phyloP scores from a whole-genome alignment of 1,284 basidiomycete genomes.

The Fistulina hepatica region DNA sequence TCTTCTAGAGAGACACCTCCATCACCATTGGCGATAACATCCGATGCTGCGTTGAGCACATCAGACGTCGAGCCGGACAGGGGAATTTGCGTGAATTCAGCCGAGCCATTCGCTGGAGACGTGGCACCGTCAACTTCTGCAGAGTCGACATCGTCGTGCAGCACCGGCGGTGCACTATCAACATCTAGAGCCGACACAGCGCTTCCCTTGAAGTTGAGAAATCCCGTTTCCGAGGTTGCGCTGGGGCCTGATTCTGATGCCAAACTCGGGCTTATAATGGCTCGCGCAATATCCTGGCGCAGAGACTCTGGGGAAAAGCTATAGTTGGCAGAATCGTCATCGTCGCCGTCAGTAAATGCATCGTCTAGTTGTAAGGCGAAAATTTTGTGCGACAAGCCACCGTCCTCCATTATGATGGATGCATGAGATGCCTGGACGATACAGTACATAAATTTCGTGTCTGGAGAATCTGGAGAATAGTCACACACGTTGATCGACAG shows the following conservation, averaged over 20 bases:
- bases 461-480: too few species aligned
- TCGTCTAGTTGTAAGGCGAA: neutral
- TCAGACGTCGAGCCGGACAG: constrained; percentile 21
- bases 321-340: constrained; percentile 27
- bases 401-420: too few species aligned
- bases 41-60: neutral
- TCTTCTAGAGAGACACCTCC: constrained; percentile 4
- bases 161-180: neutral
- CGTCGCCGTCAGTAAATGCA: neutral
- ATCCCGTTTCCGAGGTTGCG: neutral
- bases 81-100: constrained; percentile 35
- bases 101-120: constrained; percentile 18
- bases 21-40: neutral
- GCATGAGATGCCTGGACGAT: too few species aligned
- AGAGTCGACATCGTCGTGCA: neutral
- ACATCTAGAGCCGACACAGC: too few species aligned
- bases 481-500: too few species aligned
- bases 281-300: neutral
- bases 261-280: neutral
- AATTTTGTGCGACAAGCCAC: too few species aligned
- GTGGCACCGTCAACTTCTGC: neutral
- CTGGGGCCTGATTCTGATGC: too few species aligned
- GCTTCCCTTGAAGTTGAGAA: too few species aligned
- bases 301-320: neutral
- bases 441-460: too few species aligned